Evolutionary conservation across 495 filamentous ascomycete species (phyloP), one percentile per base, ranked within the genome.

Genomic region (Penicillium pancosmium): DNA sequence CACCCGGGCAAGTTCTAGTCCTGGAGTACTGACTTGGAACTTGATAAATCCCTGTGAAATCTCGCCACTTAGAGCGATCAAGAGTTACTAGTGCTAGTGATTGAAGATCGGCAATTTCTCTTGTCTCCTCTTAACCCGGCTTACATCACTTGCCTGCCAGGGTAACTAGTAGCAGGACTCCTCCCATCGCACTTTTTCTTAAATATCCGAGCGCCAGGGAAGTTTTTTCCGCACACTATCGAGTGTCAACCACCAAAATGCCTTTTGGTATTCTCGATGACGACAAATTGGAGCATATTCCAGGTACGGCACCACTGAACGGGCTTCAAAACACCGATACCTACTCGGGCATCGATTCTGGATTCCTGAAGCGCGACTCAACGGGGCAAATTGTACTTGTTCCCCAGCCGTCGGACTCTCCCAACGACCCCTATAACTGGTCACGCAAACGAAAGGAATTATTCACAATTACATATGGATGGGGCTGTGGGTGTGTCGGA

Each of bases 211-310:
- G 27, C 27, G 1, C 1, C 27, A 31, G 27, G 27, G 27, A 38
- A 38, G 36, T 38, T 38, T 12, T 10, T 55, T 18, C 23, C 4
- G 19, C 15, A n/a, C 38, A 36, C 23, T 34, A 33, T 23, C 36
- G 31, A 53, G 19, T 36, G 15, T 6, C 16, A 16, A 38, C 36
- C 48, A 8, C 13, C 47, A 56, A 56, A 25, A 93, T 93, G 91
- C 88, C 88, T 38, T 74, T 93, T 57, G 86, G 89, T 47, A 82
- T 93, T 56, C 78, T 93, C 23, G 84, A 92, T 61, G 81, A 87
- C 62, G 73, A 60, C 46, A 78, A 79, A 55, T 73, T 83, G 48
- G 78, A 82, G 66, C 82, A 88, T 68, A 86, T 91, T 51, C 89
- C 89, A 47, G 90, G 89, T 18, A 71, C 68, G 11, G 68, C 68